Conservation (phyloP, 257 asterid genomes). For the Lycium ferocissimum region DNA sequence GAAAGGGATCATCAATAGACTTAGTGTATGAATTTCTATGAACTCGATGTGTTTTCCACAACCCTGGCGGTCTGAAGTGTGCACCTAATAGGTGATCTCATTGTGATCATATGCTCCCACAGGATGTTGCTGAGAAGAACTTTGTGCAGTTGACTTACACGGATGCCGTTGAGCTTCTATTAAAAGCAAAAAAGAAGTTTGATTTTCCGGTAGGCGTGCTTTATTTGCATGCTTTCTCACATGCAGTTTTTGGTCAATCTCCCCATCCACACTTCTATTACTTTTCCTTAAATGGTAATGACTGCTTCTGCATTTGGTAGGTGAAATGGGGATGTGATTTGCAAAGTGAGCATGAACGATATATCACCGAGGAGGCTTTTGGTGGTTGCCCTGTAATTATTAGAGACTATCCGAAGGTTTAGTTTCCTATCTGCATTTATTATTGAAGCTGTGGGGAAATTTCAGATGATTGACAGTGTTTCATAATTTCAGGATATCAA, state of each 20-base stretch:
- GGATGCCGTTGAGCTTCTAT: constrained; percentile 80
- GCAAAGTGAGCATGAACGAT: constrained; percentile 98
- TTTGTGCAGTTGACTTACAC: constrained; percentile 88
- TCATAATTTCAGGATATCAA: constrained; percentile 73
- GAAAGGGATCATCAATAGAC: constrained; percentile 84
- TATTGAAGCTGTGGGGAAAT: not conserved
- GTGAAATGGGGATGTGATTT: constrained; percentile 99
- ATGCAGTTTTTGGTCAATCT: constrained; percentile 19
- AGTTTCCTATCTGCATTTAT: constrained; percentile 3
- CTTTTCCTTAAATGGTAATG: not conserved
- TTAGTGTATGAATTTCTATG: constrained; percentile 59
- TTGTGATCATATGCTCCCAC: constrained; percentile 41
- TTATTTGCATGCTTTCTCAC: constrained; percentile 15
- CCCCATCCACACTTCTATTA: not conserved
- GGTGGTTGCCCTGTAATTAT: constrained; percentile 93
- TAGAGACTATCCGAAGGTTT: constrained; percentile 97
- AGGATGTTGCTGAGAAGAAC: constrained; percentile 87
- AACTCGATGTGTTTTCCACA: not conserved
- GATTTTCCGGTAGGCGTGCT: constrained; percentile 78
- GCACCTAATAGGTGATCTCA: constrained; percentile 38
- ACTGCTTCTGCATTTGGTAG: constrained; percentile 47
- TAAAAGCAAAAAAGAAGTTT: constrained; percentile 72
- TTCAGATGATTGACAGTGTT: constrained; percentile 35
- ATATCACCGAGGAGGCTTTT: constrained; percentile 89
- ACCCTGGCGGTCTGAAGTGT: not conserved